These are phyloP conservation scores for Musa beccarii DNA, from an alignment of 176 grass and related monocot genomes.

Conservation along the genomic window DNA sequence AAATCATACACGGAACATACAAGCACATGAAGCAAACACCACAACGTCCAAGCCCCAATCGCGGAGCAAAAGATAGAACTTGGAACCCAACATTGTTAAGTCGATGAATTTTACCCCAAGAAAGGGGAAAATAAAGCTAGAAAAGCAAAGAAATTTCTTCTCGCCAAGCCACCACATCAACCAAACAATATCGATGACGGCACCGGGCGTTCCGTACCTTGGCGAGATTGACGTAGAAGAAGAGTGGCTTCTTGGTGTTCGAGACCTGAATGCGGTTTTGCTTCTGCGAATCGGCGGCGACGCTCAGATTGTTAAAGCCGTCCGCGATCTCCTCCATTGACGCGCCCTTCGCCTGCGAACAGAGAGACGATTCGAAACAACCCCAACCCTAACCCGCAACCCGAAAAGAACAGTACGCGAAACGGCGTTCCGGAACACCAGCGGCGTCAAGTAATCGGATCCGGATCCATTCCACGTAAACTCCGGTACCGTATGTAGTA, in stretches of 20 bases:
- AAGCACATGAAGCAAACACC: not conserved
- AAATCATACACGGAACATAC: not conserved
- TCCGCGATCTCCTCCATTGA: slow-evolving; percentile 68
- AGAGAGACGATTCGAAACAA: not conserved
- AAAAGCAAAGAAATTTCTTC: too few species aligned
- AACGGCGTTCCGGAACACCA: too few species aligned
- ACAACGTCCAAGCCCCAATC: not conserved
- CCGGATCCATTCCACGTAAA: too few species aligned
- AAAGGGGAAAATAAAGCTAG: too few species aligned
- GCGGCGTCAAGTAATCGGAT: too few species aligned
- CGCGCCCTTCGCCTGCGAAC: not conserved
- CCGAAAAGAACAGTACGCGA: too few species aligned
- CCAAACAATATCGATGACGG: too few species aligned
- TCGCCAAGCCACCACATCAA: too few species aligned
- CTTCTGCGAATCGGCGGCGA: slow-evolving; percentile 36
- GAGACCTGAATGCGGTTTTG: slow-evolving; percentile 91
- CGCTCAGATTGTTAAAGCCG: slow-evolving; percentile 55
- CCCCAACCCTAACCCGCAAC: too few species aligned
- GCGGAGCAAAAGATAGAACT: not conserved
- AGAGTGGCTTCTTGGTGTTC: slow-evolving; percentile 81
- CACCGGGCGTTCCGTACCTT: slow-evolving; percentile 30
- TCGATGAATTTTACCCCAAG: too few species aligned
- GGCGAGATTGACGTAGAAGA: slow-evolving; percentile 83
- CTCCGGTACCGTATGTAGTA: too few species aligned
- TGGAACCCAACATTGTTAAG: too few species aligned